Percentiles rank a stretch among this genome's conserved stretches.
Conservation (phyloP, 805 yeast genomes). For the Wickerhamiella musiphila region DNA sequence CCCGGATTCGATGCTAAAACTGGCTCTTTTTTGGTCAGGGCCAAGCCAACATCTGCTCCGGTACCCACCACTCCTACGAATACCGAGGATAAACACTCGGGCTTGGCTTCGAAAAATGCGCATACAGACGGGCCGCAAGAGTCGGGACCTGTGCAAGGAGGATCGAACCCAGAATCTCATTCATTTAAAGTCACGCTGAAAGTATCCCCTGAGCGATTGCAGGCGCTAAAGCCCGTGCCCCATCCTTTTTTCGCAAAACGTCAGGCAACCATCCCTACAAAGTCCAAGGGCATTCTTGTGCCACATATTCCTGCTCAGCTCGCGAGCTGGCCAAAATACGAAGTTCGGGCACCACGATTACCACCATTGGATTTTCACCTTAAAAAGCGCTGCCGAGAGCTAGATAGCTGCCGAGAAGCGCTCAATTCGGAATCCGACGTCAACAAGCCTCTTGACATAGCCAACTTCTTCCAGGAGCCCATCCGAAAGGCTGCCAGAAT, state of each 20-base stretch:
- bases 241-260: slow-evolving; percentile 13
- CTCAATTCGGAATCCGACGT: too few species aligned
- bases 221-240: slow-evolving; percentile 5
- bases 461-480: neutral
- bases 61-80: too few species aligned
- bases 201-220: slow-evolving; percentile 3
- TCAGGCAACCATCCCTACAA: slow-evolving; percentile 1
- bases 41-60: too few species aligned
- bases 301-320: neutral
- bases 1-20: too few species aligned
- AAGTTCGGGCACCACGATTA: neutral
- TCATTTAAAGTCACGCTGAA: neutral
- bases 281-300: neutral
- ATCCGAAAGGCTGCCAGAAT: neutral
- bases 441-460: neutral
- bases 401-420: too few species aligned
- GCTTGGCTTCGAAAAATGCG: neutral
- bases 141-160: neutral
- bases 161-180: neutral
- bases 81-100: too few species aligned
- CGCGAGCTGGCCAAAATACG: slow-evolving; percentile 1
- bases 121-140: neutral
- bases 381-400: neutral
- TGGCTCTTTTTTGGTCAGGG: too few species aligned
- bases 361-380: too few species aligned